phyloP scores from a whole-genome alignment of 345 rosid species.

The Durio zibethinus region DNA sequence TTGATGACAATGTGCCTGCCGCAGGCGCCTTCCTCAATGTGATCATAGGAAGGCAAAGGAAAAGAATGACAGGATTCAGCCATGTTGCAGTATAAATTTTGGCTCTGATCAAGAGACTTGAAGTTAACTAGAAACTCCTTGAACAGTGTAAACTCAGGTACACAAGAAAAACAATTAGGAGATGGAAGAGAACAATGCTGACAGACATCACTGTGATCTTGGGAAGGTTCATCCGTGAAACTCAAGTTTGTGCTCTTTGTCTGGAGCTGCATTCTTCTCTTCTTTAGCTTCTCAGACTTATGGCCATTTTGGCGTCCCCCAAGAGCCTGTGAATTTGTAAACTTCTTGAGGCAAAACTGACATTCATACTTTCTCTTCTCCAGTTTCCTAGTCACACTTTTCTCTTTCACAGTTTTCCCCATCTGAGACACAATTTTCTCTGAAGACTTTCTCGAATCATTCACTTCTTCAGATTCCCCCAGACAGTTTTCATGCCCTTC shows the following conservation, averaged over 20 bases:
- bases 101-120: not conserved
- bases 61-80: not conserved
- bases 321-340: constrained; percentile 21
- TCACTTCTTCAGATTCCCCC: constrained; percentile 2
- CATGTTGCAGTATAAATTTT: not conserved
- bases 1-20: constrained; percentile 9
- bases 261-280: constrained; percentile 11
- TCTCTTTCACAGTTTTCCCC: not conserved
- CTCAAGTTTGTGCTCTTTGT: not conserved
- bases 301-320: constrained; percentile 24
- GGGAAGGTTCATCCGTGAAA: not conserved
- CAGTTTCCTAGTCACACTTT: not conserved
- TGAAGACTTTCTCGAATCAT: not conserved
- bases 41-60: not conserved
- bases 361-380: constrained; percentile 13
- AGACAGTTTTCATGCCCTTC: not conserved
- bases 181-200: constrained; percentile 13
- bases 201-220: not conserved
- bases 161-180: not conserved
- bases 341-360: constrained; percentile 20
- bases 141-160: not conserved
- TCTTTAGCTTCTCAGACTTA: constrained; percentile 18
- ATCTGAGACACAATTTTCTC: not conserved
- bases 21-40: not conserved
- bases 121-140: constrained; percentile 11